A percentile compares a stretch with the other conserved stretches of the same genome.
Evolutionary conservation across 805 yeast species (phyloP).

Genomic region (Lachancea cidri): DNA sequence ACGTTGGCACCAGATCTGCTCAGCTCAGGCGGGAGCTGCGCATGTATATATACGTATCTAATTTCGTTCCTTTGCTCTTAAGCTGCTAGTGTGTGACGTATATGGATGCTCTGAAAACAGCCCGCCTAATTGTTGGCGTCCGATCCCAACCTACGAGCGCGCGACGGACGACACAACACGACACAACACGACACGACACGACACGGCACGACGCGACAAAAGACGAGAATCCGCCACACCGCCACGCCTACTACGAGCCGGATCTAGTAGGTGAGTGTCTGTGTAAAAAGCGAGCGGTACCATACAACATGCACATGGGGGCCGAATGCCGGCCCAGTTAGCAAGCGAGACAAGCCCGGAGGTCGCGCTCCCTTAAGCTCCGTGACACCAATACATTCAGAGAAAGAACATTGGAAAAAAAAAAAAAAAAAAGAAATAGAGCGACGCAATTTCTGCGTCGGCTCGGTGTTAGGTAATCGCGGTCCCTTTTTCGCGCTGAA

Average conservation of each 20-base stretch:
- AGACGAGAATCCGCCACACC: too few relatives aligned
- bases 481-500: too few relatives aligned
- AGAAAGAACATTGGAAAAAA: neutral
- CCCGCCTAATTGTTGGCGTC: neutral
- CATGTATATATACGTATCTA: neutral
- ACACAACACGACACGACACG: neutral
- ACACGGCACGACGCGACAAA: neutral
- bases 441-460: too few relatives aligned
- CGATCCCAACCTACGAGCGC: neutral
- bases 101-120: neutral
- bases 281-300: conserved; percentile 35
- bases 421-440: neutral
- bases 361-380: too few relatives aligned
- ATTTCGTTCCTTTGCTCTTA: neutral
- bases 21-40: too few relatives aligned
- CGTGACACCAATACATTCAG: too few relatives aligned
- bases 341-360: too few relatives aligned
- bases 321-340: too few relatives aligned
- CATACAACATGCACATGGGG: conserved; percentile 35
- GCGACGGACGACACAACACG: too few relatives aligned
- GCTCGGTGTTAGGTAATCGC: too few relatives aligned
- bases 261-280: conserved; percentile 35
- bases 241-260: too few relatives aligned
- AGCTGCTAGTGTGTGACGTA: neutral
- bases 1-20: too few relatives aligned